Conservation (phyloP, 768 basidiomycete species). For the Lactifluus hygrophoroides region DNA sequence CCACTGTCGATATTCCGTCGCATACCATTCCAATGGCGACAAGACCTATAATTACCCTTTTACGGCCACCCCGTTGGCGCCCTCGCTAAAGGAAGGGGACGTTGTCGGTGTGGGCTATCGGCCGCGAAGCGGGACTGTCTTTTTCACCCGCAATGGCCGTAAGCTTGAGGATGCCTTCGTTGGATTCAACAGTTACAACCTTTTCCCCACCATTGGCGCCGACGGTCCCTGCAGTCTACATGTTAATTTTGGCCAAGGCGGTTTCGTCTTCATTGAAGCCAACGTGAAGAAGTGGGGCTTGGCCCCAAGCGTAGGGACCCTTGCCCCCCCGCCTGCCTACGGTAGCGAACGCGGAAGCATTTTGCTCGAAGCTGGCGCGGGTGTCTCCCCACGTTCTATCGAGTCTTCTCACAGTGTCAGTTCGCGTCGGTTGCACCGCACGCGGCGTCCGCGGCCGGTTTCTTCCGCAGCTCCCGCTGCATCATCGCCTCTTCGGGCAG, state of each 20-base stretch:
- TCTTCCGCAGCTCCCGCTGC: constrained; percentile 37
- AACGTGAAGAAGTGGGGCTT: constrained; percentile 99
- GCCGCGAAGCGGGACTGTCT: constrained; percentile 94
- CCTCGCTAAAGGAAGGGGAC: constrained; percentile 84
- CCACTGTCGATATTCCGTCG: constrained; percentile 76
- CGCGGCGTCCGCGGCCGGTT: constrained; percentile 43
- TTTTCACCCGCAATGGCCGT: constrained; percentile 96
- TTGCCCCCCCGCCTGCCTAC: constrained; percentile 96
- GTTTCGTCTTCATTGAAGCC: constrained; percentile 98
- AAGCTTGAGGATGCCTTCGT: constrained; percentile 95
- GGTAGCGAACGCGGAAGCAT: constrained; percentile 96
- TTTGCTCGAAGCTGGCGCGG: constrained; percentile 79
- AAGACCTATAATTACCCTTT: constrained; percentile 98
- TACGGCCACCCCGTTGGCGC: constrained; percentile 75
- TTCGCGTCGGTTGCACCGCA: constrained; percentile 53
- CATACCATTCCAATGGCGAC: constrained; percentile 94
- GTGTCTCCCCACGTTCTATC: constrained; percentile 28
- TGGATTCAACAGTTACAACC: constrained; percentile 82
- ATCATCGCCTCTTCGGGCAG: constrained; percentile 60
- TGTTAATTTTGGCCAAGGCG: constrained; percentile 94
- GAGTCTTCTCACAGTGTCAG: constrained; percentile 37
- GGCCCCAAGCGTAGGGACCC: constrained; percentile 92
- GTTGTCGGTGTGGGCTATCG: constrained; percentile 94
- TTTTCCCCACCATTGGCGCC: constrained; percentile 96
- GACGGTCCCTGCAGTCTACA: constrained; percentile 95